A percentile compares a stretch with the other conserved stretches of the same genome.
Conservation (phyloP, 768 basidiomycete genomes). For the Serendipita vermifera region DNA sequence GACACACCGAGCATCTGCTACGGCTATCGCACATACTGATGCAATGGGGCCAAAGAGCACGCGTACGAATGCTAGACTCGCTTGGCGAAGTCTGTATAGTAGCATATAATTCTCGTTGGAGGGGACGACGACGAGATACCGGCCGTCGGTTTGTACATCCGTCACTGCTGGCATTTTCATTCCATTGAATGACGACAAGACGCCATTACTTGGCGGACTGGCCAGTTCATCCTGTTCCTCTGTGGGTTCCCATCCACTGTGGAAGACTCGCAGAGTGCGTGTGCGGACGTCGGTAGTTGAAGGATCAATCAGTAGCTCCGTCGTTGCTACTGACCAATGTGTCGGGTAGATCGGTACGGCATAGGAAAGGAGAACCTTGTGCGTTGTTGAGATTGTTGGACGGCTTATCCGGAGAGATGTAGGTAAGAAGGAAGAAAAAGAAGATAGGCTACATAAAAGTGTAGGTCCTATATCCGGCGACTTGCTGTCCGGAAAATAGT, state of each 20-base stretch:
- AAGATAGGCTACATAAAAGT: background rate
- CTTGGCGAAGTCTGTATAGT: background rate
- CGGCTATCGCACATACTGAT: background rate
- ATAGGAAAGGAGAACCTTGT: background rate
- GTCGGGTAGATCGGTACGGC: background rate
- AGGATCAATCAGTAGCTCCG: background rate
- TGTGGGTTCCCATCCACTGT: background rate
- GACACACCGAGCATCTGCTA: background rate
- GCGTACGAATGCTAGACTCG: background rate
- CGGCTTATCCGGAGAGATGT: background rate
- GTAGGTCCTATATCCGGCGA: background rate
- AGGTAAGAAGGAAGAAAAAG: background rate
- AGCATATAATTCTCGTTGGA: background rate
- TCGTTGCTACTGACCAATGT: slow-evolving; percentile 1
- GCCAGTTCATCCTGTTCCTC: background rate
- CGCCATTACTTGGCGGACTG: no score
- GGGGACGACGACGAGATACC: background rate
- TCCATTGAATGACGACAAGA: no score
- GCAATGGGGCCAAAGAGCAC: background rate
- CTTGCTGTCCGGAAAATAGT: background rate
- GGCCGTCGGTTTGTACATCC: background rate
- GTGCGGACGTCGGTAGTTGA: background rate
- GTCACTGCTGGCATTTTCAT: background rate
- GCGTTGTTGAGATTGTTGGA: background rate
- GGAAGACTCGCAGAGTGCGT: background rate